Conservation (phyloP, 805 yeast genomes). For the Kodamaea sagamina region DNA sequence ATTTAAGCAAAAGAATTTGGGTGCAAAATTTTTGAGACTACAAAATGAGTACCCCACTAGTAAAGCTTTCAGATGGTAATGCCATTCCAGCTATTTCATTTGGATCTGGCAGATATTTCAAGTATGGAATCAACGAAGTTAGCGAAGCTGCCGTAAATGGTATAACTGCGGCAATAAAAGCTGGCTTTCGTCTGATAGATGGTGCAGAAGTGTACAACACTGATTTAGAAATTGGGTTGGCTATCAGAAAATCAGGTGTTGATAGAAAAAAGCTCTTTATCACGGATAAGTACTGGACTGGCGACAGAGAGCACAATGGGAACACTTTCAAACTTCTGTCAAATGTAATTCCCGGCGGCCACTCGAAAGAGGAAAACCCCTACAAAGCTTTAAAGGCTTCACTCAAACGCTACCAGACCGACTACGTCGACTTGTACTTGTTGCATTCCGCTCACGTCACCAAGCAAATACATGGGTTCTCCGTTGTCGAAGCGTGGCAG, state of each 20-base stretch:
- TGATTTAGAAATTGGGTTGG: constrained; percentile 56
- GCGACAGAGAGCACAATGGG: constrained; percentile 18
- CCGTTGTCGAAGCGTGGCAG: constrained; percentile 57
- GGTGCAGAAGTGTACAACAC: constrained; percentile 71
- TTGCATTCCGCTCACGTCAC: constrained; percentile 46
- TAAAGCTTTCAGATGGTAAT: constrained; percentile 33
- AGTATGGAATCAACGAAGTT: constrained; percentile 24
- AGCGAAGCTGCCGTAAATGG: constrained; percentile 43
- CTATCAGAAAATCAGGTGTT: constrained; percentile 42
- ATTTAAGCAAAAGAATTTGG: no score
- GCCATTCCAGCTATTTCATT: constrained; percentile 46
- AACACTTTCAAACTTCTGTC: no score
- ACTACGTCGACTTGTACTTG: constrained; percentile 54
- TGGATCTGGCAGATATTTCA: constrained; percentile 49
- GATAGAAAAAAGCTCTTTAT: constrained; percentile 50
- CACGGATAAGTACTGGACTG: constrained; percentile 56
- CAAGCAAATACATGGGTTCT: constrained; percentile 36
- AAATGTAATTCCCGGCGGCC: no score
- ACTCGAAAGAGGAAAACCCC: constrained; percentile 28
- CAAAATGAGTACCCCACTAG: constrained; percentile 12
- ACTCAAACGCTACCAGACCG: constrained; percentile 41
- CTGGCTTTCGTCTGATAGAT: constrained; percentile 61
- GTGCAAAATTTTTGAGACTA: neutral
- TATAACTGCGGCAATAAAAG: constrained; percentile 46
- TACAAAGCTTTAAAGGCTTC: constrained; percentile 40